These are phyloP conservation scores for Phytophthora tentaculata DNA, from an alignment of 352 stramenopile genomes.

Conservation along the genomic window DNA sequence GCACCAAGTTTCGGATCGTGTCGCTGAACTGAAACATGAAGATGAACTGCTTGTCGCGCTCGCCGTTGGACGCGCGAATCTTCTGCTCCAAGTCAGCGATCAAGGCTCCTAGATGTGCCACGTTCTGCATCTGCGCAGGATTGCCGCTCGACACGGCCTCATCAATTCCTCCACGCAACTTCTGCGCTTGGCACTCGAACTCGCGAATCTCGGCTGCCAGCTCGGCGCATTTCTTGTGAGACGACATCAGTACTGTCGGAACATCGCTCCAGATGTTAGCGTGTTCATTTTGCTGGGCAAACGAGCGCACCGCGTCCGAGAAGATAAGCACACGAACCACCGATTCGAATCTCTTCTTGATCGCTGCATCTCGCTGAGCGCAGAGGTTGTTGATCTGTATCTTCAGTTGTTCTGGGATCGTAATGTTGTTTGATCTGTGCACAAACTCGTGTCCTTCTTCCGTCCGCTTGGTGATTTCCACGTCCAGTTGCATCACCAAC, in stretches of 20 bases:
- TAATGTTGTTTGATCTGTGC: conserved; percentile 54
- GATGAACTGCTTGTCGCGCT: conserved; percentile 65
- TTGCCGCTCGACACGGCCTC: conserved; percentile 54
- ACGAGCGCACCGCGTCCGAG: conserved; percentile 49
- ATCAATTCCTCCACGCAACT: conserved; percentile 48
- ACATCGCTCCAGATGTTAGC: conserved; percentile 49
- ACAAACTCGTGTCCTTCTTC: conserved; percentile 44
- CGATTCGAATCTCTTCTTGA: conserved; percentile 46
- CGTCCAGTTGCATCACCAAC: conserved; percentile 36
- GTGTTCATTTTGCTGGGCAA: conserved; percentile 40
- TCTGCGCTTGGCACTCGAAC: conserved; percentile 39
- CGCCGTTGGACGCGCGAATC: conserved; percentile 33
- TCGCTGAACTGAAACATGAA: conserved; percentile 74
- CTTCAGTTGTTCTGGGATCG: conserved; percentile 52
- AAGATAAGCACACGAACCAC: conserved; percentile 64
- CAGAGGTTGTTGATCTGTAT: conserved; percentile 46
- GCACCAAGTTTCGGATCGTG: conserved; percentile 43
- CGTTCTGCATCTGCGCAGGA: conserved; percentile 46
- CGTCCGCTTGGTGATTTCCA: conserved; percentile 31
- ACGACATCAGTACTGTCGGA: conserved; percentile 47
- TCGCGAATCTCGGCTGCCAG: conserved; percentile 37
- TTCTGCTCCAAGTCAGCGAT: conserved; percentile 46
- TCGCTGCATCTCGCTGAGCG: conserved; percentile 32
- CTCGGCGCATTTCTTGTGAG: conserved; percentile 56
- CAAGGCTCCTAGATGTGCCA: conserved; percentile 43